Conservation (phyloP, 1,139 yeast genomes). For the Nakaseomyces uthaithaninus region DNA sequence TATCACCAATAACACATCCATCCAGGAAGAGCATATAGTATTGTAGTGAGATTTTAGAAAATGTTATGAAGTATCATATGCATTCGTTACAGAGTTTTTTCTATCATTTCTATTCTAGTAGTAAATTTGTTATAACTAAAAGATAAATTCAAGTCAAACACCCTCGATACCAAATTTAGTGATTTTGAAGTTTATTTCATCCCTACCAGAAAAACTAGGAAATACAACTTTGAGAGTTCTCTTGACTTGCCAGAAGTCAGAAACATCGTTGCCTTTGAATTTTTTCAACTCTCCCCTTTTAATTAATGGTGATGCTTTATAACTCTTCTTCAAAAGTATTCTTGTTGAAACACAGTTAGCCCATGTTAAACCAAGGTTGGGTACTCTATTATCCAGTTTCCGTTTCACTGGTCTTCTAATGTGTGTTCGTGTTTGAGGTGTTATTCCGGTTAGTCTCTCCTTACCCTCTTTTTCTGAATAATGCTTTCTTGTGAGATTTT, state of each 20-base stretch:
- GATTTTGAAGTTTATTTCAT: constrained; percentile 28
- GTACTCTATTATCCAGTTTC: constrained; percentile 30
- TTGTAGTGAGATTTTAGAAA: no score
- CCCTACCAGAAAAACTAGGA: constrained; percentile 30
- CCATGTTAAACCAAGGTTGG: constrained; percentile 41
- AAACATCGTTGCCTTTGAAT: constrained; percentile 22
- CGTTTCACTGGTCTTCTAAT: constrained; percentile 15
- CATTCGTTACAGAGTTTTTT: no score
- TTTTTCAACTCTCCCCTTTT: constrained; percentile 25
- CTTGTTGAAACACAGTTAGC: constrained; percentile 36
- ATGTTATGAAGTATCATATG: background rate
- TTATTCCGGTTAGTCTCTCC: background rate
- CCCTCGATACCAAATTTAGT: constrained; percentile 28
- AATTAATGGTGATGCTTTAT: constrained; percentile 28
- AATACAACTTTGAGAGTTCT: constrained; percentile 36
- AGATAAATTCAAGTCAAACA: constrained; percentile 4
- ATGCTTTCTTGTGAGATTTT: background rate
- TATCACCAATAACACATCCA: no score
- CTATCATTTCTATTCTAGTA: no score
- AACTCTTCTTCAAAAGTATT: constrained; percentile 34
- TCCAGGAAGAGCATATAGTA: no score
- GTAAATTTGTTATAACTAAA: no score
- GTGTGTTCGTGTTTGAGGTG: background rate
- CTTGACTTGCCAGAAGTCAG: constrained; percentile 30
- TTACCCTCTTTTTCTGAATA: background rate